A percentile compares a stretch with the other conserved stretches of the same genome.
Conservation (phyloP, 345 rosid genomes). For the Eucalyptus cloeziana region DNA sequence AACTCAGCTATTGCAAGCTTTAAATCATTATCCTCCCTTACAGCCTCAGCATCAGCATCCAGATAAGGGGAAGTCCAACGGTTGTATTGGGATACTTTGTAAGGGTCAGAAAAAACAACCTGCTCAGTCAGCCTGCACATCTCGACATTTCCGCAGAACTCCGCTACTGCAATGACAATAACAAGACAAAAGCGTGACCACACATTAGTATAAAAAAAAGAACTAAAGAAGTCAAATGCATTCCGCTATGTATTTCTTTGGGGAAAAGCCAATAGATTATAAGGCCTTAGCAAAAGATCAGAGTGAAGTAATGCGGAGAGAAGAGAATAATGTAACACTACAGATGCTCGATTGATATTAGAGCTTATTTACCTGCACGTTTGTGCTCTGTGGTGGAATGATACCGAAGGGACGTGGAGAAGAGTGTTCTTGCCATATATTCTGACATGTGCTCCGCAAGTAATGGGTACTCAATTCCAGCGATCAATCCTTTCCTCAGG, state of each 20-base stretch:
- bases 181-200: background rate
- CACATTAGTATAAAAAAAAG: background rate
- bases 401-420: constrained; percentile 66
- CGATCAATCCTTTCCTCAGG: constrained; percentile 81
- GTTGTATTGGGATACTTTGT: constrained; percentile 62
- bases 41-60: constrained; percentile 71
- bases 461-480: constrained; percentile 69
- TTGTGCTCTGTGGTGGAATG: constrained; percentile 72
- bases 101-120: constrained; percentile 94
- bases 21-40: constrained; percentile 53
- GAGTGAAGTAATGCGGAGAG: background rate
- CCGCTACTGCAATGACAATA: constrained; percentile 42
- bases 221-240: background rate
- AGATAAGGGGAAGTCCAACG: constrained; percentile 83
- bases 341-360: background rate
- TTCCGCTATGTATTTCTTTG: background rate
- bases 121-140: constrained; percentile 87
- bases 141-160: constrained; percentile 93
- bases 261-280: background rate
- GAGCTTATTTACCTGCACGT: constrained; percentile 35
- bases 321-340: too few species aligned
- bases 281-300: background rate
- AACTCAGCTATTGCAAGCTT: constrained; percentile 80
- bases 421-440: constrained; percentile 82
- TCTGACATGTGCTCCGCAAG: constrained; percentile 75